Base-by-base conservation (phyloP, 2,329 filamentous ascomycete genomes). In the Bipolaris zeicola region DNA sequence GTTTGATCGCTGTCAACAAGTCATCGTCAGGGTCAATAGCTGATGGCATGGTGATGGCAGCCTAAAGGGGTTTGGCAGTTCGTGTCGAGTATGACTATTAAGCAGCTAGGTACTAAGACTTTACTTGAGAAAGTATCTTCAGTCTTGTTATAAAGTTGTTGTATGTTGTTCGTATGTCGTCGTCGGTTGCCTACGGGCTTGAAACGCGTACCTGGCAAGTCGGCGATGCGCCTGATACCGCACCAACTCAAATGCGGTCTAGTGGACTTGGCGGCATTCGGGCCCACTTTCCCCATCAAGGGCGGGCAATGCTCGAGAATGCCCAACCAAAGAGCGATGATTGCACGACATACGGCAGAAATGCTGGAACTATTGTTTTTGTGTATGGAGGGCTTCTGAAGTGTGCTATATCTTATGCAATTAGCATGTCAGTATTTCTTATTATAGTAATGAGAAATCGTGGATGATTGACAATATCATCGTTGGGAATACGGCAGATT, bases 1-100 rank as follows among this genome's bases (percentile, higher is more conserved):
- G 80, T 69, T 82, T 80, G 49, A 81, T 80, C 18, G 80, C 78
- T 47, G 76, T 67, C 50, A 76, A 78, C 44, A 82, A 69, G 66
- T 82, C 80, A 73, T 82, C 80, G 45, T 78, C 73, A 26, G 75
- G 75, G 61, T 82, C 79, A 52, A 81, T 55, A 43, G 70, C 71
- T 42, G 72, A 71, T 51, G 70, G 70, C 68, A 71, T 76, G 51
- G 46, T 67, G 61, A 45, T n/a, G 41, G 58, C 38, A 61, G 62
- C 54, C 58, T 50, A 45, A 26, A 48, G 37, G 18, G 46, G 20
- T 5, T n/a, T 20, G 14, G 50, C 52, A 44, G 11, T 11, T 47
- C 39, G 39, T 36, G 14, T 16, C 24, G 28, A 14, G 43, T 18
- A 31, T 44, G 24, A 36, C 13, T 42, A 3, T 20, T 8, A 31